Conservation (phyloP, 2,329 filamentous ascomycete species). For the Diplodia scrobiculata region DNA sequence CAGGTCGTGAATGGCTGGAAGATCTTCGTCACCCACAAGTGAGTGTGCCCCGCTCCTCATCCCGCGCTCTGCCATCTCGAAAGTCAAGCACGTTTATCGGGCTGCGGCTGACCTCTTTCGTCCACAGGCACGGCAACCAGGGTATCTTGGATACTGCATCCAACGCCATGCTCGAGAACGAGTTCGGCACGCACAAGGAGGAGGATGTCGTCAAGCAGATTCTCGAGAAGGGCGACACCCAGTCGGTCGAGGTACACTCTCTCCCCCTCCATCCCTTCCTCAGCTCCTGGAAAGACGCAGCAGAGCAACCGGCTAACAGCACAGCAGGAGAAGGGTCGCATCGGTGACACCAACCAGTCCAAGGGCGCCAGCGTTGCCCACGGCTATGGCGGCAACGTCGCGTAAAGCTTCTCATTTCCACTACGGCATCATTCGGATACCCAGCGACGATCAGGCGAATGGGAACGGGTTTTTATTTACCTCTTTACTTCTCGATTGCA, state of each 20-base stretch:
- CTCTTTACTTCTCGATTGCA: background rate
- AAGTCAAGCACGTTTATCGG: background rate
- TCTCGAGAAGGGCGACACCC: slow-evolving; percentile 70
- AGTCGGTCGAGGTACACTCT: slow-evolving; percentile 59
- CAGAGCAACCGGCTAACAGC: slow-evolving; percentile 27
- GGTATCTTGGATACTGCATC: slow-evolving; percentile 76
- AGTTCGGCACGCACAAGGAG: slow-evolving; percentile 79
- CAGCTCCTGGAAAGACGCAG: background rate
- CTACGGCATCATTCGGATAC: slow-evolving; percentile 11
- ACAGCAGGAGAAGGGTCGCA: slow-evolving; percentile 45
- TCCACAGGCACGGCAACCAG: slow-evolving; percentile 75
- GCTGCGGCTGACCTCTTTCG: background rate
- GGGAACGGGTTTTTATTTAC: slow-evolving; percentile 15
- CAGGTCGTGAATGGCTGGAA: slow-evolving; percentile 88
- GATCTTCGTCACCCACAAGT: slow-evolving; percentile 89
- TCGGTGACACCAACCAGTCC: slow-evolving; percentile 49
- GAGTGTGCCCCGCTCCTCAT: slow-evolving; percentile 46
- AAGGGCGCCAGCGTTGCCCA: slow-evolving; percentile 40
- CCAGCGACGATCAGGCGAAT: slow-evolving; percentile 1
- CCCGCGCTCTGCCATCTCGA: background rate
- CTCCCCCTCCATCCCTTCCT: background rate
- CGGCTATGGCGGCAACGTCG: slow-evolving; percentile 13
- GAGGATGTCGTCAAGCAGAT: slow-evolving; percentile 84
- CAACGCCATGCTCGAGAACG: slow-evolving; percentile 72
- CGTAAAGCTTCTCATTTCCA: background rate